These are phyloP conservation scores for Penicillium simplicissimum DNA, from an alignment of 495 filamentous ascomycete genomes.

Conservation along the genomic window DNA sequence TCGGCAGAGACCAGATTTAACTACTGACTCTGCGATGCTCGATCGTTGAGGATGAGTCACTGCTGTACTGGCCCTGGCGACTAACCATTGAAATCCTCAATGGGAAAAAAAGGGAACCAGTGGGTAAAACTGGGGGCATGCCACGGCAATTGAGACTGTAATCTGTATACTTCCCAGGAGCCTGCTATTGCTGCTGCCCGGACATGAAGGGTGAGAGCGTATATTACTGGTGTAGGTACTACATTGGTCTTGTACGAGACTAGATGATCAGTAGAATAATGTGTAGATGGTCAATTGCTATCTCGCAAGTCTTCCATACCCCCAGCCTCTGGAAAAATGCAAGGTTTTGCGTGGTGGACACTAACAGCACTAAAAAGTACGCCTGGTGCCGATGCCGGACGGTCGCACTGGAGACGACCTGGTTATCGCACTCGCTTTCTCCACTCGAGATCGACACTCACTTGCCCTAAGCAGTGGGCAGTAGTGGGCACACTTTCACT, in stretches of 20 bases:
- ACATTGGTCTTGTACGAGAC: background rate
- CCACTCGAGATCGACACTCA: slow-evolving; percentile 10
- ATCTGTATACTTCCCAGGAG: background rate
- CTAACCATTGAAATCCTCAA: background rate
- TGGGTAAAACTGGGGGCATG: slow-evolving; percentile 13
- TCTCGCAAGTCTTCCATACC: background rate
- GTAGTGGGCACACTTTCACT: background rate
- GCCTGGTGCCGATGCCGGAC: slow-evolving; percentile 24
- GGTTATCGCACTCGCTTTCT: slow-evolving; percentile 10
- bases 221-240: background rate
- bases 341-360: background rate
- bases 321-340: background rate
- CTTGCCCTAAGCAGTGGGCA: background rate
- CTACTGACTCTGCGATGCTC: slow-evolving; percentile 1
- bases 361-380: background rate
- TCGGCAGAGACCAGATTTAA: background rate
- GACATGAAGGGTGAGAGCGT: background rate
- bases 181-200: background rate
- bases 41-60: slow-evolving; percentile 23
- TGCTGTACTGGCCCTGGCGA: background rate
- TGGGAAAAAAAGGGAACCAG: background rate
- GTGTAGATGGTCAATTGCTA: background rate
- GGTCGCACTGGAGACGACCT: slow-evolving; percentile 2
- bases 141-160: background rate
- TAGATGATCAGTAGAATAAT: background rate